These are phyloP conservation scores for Scedosporium apiospermum DNA, from an alignment of 2,329 filamentous ascomycete genomes.

Conservation along the genomic window DNA sequence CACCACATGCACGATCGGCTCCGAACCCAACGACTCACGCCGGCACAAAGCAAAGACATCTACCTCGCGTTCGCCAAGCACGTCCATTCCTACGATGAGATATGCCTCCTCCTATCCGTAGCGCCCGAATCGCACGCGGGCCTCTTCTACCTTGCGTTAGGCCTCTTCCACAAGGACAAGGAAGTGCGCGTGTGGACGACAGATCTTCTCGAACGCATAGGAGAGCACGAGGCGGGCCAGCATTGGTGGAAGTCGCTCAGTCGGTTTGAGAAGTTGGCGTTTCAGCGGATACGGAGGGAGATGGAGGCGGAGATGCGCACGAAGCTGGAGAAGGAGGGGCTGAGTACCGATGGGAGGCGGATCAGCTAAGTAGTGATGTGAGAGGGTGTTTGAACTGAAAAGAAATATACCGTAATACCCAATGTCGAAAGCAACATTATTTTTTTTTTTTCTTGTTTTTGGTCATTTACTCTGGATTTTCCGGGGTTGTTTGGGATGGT, in stretches of 20 bases:
- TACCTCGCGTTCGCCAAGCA: constrained; percentile 72
- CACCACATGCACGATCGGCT: constrained; percentile 90
- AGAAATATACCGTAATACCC: no score
- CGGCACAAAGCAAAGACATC: constrained; percentile 69
- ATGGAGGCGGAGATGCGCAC: constrained; percentile 40
- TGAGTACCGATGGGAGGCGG: constrained; percentile 18
- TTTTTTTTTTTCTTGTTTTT: no score
- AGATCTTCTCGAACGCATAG: constrained; percentile 71
- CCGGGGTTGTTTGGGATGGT: no score
- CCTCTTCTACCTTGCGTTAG: constrained; percentile 82
- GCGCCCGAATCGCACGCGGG: constrained; percentile 80
- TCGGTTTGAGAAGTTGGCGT: constrained; percentile 80
- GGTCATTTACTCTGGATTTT: no score
- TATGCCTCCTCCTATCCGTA: constrained; percentile 73
- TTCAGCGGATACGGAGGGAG: constrained; percentile 66
- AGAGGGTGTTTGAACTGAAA: background rate
- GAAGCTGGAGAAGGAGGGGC: constrained; percentile 35
- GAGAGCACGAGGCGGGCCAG: constrained; percentile 78
- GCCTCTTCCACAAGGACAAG: constrained; percentile 79
- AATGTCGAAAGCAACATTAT: no score
- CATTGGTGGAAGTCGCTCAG: constrained; percentile 88
- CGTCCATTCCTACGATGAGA: constrained; percentile 73
- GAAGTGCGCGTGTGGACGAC: constrained; percentile 71
- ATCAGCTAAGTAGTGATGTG: background rate
- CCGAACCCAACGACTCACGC: constrained; percentile 67